These are phyloP conservation scores for Mycogone perniciosa DNA, from an alignment of 2,329 filamentous ascomycete genomes.

Conservation along the genomic window DNA sequence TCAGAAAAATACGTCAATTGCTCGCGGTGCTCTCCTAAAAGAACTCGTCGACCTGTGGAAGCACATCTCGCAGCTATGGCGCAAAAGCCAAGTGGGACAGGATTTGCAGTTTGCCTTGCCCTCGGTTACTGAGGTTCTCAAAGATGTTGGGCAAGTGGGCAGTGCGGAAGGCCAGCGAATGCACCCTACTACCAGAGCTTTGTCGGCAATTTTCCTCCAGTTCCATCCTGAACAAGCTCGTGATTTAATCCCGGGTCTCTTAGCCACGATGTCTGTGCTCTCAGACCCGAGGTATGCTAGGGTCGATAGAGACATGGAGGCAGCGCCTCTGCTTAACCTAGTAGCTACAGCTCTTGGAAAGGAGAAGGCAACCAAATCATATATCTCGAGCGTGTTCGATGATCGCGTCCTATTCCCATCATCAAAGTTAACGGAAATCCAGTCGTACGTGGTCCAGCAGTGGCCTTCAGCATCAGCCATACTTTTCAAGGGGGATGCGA, in stretches of 20 bases:
- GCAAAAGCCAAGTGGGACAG: constrained; percentile 20
- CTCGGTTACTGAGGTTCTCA: constrained; percentile 21
- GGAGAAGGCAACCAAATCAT: constrained; percentile 13
- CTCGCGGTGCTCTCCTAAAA: constrained; percentile 17
- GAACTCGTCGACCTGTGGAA: constrained; percentile 32
- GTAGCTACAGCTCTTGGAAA: constrained; percentile 19
- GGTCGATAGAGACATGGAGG: constrained; percentile 9
- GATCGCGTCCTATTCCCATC: constrained; percentile 14
- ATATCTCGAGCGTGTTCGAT: constrained; percentile 17
- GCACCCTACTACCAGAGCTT: constrained; percentile 15
- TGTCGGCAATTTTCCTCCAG: constrained; percentile 28
- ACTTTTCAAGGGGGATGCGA: constrained; percentile 17
- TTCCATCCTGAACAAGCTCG: constrained; percentile 19
- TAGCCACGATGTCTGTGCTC: constrained; percentile 27
- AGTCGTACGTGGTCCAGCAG: constrained; percentile 23
- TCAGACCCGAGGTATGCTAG: constrained; percentile 22
- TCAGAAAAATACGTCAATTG: constrained; percentile 10
- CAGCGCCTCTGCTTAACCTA: constrained; percentile 26
- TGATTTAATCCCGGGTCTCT: constrained; percentile 25
- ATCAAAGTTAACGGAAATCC: constrained; percentile 17
- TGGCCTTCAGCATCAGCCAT: constrained; percentile 22
- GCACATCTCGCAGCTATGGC: constrained; percentile 30
- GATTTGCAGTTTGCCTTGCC: constrained; percentile 26
- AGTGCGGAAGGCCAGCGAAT: constrained; percentile 3
- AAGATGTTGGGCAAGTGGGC: constrained; percentile 12